These are phyloP conservation scores for Neofusicoccum sp. DNA, from an alignment of 2,329 filamentous ascomycete species.

Conservation along the genomic window DNA sequence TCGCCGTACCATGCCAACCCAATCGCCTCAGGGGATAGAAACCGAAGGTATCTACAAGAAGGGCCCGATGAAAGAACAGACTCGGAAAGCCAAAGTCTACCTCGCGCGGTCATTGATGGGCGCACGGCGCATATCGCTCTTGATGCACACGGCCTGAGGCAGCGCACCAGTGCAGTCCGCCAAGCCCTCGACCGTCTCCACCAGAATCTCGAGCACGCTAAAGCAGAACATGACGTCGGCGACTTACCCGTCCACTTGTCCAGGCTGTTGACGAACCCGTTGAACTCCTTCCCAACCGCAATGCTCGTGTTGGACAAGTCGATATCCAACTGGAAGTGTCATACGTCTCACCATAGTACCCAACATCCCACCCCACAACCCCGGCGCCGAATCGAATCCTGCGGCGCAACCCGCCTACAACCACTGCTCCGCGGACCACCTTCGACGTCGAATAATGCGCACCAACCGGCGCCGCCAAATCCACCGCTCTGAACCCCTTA, in stretches of 20 bases:
- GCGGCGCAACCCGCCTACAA: constrained; percentile 29
- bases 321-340: constrained; percentile 32
- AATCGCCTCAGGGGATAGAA: neutral
- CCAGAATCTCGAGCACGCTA: constrained; percentile 1
- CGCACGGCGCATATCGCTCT: constrained; percentile 1
- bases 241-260: constrained; percentile 37
- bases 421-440: neutral
- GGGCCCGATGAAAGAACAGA: neutral
- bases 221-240: constrained; percentile 25
- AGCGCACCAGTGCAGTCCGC: constrained; percentile 17
- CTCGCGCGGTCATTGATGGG: constrained; percentile 16
- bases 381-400: constrained; percentile 55
- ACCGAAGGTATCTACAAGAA: neutral
- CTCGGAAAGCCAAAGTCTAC: neutral
- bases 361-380: constrained; percentile 56
- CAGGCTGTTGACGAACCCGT: constrained; percentile 28
- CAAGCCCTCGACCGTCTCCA: neutral
- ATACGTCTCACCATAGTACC: constrained; percentile 47
- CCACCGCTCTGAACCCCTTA: constrained; percentile 55
- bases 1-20: neutral
- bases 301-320: constrained; percentile 26
- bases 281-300: constrained; percentile 28
- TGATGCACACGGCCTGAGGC: neutral
- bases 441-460: constrained; percentile 53
- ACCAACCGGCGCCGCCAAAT: constrained; percentile 58